Evolutionary conservation across 768 basidiomycete genomes (phyloP).

Genomic region (Kwoniella bestiolae): DNA sequence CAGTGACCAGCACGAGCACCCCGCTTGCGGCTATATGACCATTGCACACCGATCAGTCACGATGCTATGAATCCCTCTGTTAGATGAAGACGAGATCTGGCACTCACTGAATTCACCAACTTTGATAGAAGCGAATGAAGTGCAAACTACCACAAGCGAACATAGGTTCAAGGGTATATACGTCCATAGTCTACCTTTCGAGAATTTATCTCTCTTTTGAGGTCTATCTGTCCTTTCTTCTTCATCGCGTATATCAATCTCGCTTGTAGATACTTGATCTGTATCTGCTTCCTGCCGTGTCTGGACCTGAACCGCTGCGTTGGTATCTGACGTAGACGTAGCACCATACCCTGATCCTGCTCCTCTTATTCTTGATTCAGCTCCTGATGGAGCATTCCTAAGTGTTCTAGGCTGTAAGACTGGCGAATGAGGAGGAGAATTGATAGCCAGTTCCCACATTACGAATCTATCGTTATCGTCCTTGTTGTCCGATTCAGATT

Average conservation of each 20-base stretch:
- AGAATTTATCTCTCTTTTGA: constrained; percentile 35
- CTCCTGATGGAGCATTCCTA: neutral
- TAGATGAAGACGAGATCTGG: no score
- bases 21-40: constrained; percentile 10
- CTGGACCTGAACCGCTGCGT: neutral
- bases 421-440: constrained; percentile 29
- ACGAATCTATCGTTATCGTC: constrained; percentile 30
- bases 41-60: neutral
- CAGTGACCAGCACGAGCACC: constrained; percentile 6
- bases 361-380: no score
- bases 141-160: constrained; percentile 28
- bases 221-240: neutral
- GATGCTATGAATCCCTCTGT: neutral
- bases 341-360: neutral
- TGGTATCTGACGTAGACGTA: neutral
- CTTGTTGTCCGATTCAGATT: constrained; percentile 1
- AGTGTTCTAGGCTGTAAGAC: neutral
- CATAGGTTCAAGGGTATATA: constrained; percentile 37
- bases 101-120: constrained; percentile 32
- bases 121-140: constrained; percentile 11
- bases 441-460: constrained; percentile 53
- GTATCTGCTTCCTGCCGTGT: neutral
- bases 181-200: constrained; percentile 33
- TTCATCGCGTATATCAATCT: neutral
- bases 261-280: neutral